Conservation (phyloP, 2,329 filamentous ascomycete genomes). For the Aspergillus sp. region DNA sequence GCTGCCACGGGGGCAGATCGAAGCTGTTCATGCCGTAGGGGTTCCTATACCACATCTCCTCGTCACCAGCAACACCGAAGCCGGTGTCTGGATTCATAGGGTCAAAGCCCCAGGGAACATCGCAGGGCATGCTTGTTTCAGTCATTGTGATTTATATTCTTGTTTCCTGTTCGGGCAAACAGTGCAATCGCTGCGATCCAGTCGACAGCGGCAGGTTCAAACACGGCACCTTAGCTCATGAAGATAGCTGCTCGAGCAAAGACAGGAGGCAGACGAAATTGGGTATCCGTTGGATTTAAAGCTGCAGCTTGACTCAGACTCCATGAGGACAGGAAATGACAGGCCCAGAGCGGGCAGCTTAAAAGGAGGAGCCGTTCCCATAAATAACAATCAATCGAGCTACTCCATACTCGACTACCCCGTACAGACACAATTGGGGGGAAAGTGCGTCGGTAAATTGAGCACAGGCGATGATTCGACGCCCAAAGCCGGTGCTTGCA, state of each 20-base stretch:
- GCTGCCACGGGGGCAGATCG: constrained; percentile 4
- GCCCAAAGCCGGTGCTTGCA: not conserved
- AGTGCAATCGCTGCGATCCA: not conserved
- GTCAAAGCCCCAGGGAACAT: constrained; percentile 15
- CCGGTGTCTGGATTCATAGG: constrained; percentile 4
- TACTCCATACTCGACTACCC: not conserved
- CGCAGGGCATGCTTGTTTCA: constrained; percentile 7
- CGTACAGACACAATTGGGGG: not conserved
- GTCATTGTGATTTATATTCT: constrained; percentile 7
- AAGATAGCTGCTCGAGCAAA: not conserved
- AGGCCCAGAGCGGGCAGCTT: not conserved
- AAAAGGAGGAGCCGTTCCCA: not conserved
- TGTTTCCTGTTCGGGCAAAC: not conserved
- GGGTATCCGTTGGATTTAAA: not conserved
- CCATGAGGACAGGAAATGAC: not conserved
- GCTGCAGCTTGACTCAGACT: not conserved
- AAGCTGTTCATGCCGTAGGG: constrained; percentile 11
- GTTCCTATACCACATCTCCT: constrained; percentile 11
- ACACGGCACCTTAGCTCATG: not conserved
- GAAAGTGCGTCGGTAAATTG: constrained; percentile 6
- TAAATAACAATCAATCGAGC: not conserved
- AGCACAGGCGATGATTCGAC: not conserved
- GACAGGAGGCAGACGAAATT: not conserved
- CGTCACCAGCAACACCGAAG: constrained; percentile 3
- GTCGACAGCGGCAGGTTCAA: not conserved